phyloP scores from a whole-genome alignment of 345 rosid genomes.

The Geranium rotundifolium region DNA sequence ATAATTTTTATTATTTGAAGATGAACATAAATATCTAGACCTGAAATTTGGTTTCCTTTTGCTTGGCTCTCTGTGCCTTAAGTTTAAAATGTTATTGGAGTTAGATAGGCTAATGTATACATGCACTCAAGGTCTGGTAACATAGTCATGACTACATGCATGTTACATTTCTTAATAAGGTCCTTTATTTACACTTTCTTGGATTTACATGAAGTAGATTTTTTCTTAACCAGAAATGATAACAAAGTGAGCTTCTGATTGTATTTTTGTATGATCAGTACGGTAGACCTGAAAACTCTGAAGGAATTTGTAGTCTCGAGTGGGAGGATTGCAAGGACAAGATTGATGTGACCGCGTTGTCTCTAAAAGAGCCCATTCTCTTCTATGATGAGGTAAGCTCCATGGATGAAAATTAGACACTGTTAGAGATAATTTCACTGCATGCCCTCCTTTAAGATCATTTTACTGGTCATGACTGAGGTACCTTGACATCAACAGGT shows the following conservation, averaged over 20 bases:
- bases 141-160: neutral
- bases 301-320: constrained; percentile 21
- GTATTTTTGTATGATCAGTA: constrained; percentile 21
- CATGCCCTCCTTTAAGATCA: neutral
- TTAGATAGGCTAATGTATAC: neutral
- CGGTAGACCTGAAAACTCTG: constrained; percentile 15
- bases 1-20: neutral
- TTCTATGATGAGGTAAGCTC: constrained; percentile 80
- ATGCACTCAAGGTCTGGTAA: neutral
- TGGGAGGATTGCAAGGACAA: constrained; percentile 82
- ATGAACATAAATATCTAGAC: neutral
- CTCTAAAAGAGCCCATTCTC: constrained; percentile 89
- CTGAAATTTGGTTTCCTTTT: neutral
- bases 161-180: neutral
- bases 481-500: constrained; percentile 31
- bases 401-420: constrained; percentile 1
- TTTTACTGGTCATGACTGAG: neutral
- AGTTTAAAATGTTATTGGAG: neutral
- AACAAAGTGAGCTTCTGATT: neutral
- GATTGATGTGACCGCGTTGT: constrained; percentile 63
- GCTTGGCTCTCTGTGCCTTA: neutral
- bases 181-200: neutral
- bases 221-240: neutral
- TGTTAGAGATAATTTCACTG: neutral
- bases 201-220: neutral